Base-by-base conservation (phyloP, 345 rosid genomes). In the Bruguiera gymnorhiza region DNA sequence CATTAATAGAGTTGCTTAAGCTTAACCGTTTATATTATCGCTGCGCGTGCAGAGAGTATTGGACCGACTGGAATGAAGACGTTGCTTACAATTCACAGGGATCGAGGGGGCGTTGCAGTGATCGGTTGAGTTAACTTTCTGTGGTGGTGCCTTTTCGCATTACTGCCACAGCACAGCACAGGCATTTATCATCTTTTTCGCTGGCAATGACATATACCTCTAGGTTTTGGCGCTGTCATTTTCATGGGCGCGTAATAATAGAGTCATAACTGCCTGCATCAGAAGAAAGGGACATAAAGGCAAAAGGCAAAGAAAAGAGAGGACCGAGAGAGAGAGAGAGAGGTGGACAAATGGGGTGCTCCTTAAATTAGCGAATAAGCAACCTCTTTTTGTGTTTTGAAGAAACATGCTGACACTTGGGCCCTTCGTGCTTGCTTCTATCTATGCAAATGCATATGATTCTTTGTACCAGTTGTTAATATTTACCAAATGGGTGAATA, bases 211-310 rank as follows among this genome's bases (percentile, higher is more conserved):
- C 27, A 23, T 66, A 66, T 58, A 19, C 70, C 70, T 73, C 75
- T 73, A 73, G 78, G 81, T 75, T 73, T 78, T 70, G 66, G 69
- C 56, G 62, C 61, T 16, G 62, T 70, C 74, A 57, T 66, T 78
- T 70, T 73, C 81, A 23, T 71, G 69, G 72, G 50, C 50, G 18
- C 50, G 15, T 43, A 69, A 15, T 63, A 30, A 39, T 53, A 29
- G 60, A 53, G 68, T 61, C 69, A 65, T 73, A 64, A 69, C 68
- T 65, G 3, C 69, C 31, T 54, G 50, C 19, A 32, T 15, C 68
- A 36, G 46, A 53, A 53, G 81, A 73, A 64, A 69, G 43, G 50
- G 50, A 43, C 50, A 43, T 13, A 43, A 43, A 43, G 50, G 18
- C 4, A 0, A 15, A 43, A 15, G 50, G 5, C 16, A 43, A 43